A percentile compares a stretch with the other conserved stretches of the same genome.
phyloP scores from a whole-genome alignment of 805 yeast genomes.

The Candida koratica region DNA sequence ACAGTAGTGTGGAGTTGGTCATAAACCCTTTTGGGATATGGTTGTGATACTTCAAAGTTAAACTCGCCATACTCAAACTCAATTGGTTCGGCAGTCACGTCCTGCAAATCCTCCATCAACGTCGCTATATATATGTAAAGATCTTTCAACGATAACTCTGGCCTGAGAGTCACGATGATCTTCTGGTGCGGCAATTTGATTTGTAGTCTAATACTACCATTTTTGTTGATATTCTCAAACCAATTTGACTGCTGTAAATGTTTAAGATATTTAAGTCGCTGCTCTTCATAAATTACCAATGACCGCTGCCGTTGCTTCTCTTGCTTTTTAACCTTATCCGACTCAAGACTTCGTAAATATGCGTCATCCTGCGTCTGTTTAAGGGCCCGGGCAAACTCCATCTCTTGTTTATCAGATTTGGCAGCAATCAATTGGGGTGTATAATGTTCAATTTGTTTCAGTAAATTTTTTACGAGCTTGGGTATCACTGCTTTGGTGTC shows the following conservation, averaged over 20 bases:
- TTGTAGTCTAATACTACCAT: conserved; percentile 37
- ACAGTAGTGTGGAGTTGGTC: conserved; percentile 14
- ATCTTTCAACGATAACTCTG: conserved; percentile 39
- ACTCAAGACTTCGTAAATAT: conserved; percentile 37
- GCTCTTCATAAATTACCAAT: conserved; percentile 14
- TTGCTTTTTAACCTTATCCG: conserved; percentile 53
- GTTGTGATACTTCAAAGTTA: conserved; percentile 38
- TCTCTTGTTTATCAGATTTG: conserved; percentile 37
- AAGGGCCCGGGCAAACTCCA: conserved; percentile 34
- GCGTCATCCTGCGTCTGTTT: conserved; percentile 44
- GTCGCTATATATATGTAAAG: conserved; percentile 50
- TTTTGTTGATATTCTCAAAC: conserved; percentile 11
- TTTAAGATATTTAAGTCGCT: conserved; percentile 9
- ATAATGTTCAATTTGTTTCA: conserved; percentile 25
- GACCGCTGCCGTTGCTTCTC: conserved; percentile 24
- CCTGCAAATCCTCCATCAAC: conserved; percentile 22
- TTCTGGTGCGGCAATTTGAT: conserved; percentile 49
- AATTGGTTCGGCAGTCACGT: conserved; percentile 13
- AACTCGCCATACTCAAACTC: conserved; percentile 24
- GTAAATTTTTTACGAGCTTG: conserved; percentile 24
- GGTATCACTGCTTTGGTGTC: conserved; percentile 17
- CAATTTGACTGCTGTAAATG: conserved; percentile 9
- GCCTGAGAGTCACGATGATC: conserved; percentile 41
- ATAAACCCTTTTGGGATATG: conserved; percentile 36
- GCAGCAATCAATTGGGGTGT: conserved; percentile 38